Base-by-base conservation (phyloP, 139 green algal genomes). In the Chlamydomonas schloesseri region DNA sequence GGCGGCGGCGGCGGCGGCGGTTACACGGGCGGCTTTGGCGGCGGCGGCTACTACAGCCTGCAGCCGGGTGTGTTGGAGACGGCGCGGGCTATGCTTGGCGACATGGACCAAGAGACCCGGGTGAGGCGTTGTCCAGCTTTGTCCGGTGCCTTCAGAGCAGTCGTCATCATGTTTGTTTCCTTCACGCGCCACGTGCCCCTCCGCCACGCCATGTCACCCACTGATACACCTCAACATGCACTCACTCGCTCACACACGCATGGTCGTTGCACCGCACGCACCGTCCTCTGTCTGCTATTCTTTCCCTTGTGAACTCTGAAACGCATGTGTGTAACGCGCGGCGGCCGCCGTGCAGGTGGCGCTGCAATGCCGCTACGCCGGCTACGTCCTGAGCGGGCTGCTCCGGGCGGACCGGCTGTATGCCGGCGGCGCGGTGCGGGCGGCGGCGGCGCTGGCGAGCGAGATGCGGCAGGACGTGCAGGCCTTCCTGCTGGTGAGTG, bases 331-430 rank as follows among this genome's bases (percentile, higher is more conserved):
- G n/a, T n/a, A n/a, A n/a, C n/a, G n/a, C n/a, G n/a, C n/a, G n/a
- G n/a, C n/a, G n/a, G n/a, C n/a, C n/a, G n/a, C n/a, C n/a, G n/a
- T 18, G n/a, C 77, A 84, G 77, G 64, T 74, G 37, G 42, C 42
- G 42, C 77, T 87, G 82, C 58, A 87, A 50, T 89, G 84, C 75
- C 84, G 84, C 55, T 89, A 86, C 58, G 53, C 85, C 28, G 68
- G 53, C 60, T 69, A 89, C 78, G 67, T 89, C 58, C 70, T 89
- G 57, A 14, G 47, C 9, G 17, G 37, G 28, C 65, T 89, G 31
- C 70, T 83, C 50, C 36, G 71, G 14, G 77, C 85, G 14, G 85
- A 89, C 77, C 57, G 71, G 42, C 79, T 89, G 69, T 89, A 87
- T 69, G 34, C 29, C 47, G 29, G 50, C 36, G 80, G 80, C 36